Evolutionary conservation across 345 rosid species (phyloP).

Genomic region (Abelmoschus esculentus): DNA sequence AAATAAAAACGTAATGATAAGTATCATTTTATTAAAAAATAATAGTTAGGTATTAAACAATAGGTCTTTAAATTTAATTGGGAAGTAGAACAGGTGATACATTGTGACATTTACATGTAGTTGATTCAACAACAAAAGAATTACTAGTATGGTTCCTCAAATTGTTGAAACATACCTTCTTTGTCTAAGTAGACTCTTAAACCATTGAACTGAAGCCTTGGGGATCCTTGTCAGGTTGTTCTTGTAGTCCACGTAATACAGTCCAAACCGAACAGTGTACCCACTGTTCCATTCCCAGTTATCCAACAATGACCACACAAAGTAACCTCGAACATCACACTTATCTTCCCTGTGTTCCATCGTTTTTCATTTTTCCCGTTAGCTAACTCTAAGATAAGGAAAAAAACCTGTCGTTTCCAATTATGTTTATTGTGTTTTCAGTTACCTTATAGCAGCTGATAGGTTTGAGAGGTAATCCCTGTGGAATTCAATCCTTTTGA

Average conservation of each 20-base stretch:
- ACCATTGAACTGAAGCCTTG: conserved; percentile 75
- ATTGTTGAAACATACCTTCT: conserved; percentile 7
- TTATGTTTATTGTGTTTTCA: too few relatives aligned
- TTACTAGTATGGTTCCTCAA: conserved; percentile 8
- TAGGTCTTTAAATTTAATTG: too few relatives aligned
- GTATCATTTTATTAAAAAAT: too few relatives aligned
- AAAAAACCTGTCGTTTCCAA: too few relatives aligned
- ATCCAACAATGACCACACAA: conserved; percentile 84
- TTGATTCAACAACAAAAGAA: background rate
- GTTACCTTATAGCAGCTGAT: conserved; percentile 68
- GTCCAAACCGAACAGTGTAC: conserved; percentile 80
- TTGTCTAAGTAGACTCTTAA: conserved; percentile 40
- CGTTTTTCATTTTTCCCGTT: background rate
- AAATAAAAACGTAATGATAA: too few relatives aligned
- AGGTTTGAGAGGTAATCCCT: conserved; percentile 78
- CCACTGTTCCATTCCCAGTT: conserved; percentile 98
- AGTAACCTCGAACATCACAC: conserved; percentile 64
- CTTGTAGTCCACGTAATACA: conserved; percentile 68
- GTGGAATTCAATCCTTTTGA: conserved; percentile 72
- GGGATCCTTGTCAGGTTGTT: conserved; percentile 77
- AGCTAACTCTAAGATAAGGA: background rate
- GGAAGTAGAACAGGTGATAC: too few relatives aligned
- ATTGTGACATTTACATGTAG: background rate
- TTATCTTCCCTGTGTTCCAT: conserved; percentile 44
- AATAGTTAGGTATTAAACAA: too few relatives aligned